A percentile compares a stretch with the other conserved stretches of the same genome.
Conservation (phyloP, 371 early-diverging fungal genomes). For the Rhizomucor pusillus region DNA sequence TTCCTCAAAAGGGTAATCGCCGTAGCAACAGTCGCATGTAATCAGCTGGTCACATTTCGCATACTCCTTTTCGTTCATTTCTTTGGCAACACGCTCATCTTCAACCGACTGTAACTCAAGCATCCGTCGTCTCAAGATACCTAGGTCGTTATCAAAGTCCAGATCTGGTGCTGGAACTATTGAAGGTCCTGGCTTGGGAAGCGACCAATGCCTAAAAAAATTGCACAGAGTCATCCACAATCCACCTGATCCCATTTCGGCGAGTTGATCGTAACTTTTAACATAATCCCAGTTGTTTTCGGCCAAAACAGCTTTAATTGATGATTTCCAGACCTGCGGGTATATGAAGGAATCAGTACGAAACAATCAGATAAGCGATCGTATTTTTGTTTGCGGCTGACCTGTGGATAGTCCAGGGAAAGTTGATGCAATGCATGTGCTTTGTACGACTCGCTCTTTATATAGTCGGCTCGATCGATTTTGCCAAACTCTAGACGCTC, state of each 20-base stretch:
- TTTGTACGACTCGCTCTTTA: conserved; percentile 36
- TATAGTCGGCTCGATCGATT: conserved; percentile 32
- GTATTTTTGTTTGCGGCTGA: too few species aligned
- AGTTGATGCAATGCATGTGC: conserved; percentile 30
- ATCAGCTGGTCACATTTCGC: conserved; percentile 34
- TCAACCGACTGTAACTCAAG: conserved; percentile 16
- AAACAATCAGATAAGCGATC: too few species aligned
- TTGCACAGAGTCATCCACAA: conserved; percentile 38
- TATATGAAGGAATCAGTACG: too few species aligned
- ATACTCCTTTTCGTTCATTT: conserved; percentile 44
- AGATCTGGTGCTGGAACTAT: not conserved
- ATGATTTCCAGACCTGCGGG: conserved; percentile 48
- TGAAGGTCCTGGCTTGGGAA: conserved; percentile 1
- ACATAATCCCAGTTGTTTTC: conserved; percentile 57
- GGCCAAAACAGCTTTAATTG: conserved; percentile 54
- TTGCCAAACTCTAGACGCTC: conserved; percentile 34
- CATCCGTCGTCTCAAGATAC: conserved; percentile 14
- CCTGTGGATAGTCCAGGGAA: conserved; percentile 38
- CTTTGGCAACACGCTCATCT: conserved; percentile 32
- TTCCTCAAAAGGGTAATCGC: conserved; percentile 52
- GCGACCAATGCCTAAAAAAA: conserved; percentile 32
- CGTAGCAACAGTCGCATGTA: conserved; percentile 57
- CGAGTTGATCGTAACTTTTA: conserved; percentile 34
- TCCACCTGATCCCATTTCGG: conserved; percentile 41
- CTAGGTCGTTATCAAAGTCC: conserved; percentile 34